Evolutionary conservation across 495 filamentous ascomycete species (phyloP).

Genomic region (Trichoderma orchidacearum): DNA sequence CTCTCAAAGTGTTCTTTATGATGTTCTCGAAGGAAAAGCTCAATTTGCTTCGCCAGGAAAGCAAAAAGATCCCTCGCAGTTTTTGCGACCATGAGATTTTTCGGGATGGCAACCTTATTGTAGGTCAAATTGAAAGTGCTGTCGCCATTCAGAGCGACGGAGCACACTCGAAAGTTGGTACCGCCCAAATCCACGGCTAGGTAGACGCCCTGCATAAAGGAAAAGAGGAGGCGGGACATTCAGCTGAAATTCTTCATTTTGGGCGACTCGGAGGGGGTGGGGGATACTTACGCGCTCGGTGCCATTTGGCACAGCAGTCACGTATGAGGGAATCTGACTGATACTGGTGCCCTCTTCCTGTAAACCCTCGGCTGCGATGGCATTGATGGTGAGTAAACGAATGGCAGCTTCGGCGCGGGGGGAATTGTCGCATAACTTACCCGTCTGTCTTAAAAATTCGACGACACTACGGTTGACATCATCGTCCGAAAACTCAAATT

Average conservation of each 20-base stretch:
- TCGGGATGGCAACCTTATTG: conserved; percentile 83
- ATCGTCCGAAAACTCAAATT: conserved; percentile 76
- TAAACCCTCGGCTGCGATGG: conserved; percentile 56
- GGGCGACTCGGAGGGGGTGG: background rate
- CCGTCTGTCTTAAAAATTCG: conserved; percentile 76
- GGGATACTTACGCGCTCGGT: conserved; percentile 68
- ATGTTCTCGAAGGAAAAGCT: conserved; percentile 70
- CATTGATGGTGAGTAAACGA: background rate
- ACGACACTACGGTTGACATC: conserved; percentile 66
- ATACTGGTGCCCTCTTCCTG: conserved; percentile 63
- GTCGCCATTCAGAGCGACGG: conserved; percentile 80
- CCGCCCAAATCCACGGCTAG: conserved; percentile 93
- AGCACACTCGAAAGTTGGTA: conserved; percentile 97
- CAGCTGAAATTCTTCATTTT: background rate
- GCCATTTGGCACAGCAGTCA: conserved; percentile 90
- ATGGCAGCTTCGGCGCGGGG: background rate
- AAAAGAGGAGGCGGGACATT: background rate
- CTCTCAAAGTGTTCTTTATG: conserved; percentile 80
- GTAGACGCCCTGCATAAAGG: conserved; percentile 61
- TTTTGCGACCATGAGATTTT: conserved; percentile 78
- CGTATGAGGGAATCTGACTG: conserved; percentile 94
- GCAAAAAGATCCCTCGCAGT: conserved; percentile 79
- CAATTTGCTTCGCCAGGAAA: conserved; percentile 87
- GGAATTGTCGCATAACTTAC: conserved; percentile 27
- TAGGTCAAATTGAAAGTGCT: conserved; percentile 83